Evolutionary conservation across 257 asterid species (phyloP), one percentile per base, ranked within the genome.

Genomic region (Orobanche coerulescens): DNA sequence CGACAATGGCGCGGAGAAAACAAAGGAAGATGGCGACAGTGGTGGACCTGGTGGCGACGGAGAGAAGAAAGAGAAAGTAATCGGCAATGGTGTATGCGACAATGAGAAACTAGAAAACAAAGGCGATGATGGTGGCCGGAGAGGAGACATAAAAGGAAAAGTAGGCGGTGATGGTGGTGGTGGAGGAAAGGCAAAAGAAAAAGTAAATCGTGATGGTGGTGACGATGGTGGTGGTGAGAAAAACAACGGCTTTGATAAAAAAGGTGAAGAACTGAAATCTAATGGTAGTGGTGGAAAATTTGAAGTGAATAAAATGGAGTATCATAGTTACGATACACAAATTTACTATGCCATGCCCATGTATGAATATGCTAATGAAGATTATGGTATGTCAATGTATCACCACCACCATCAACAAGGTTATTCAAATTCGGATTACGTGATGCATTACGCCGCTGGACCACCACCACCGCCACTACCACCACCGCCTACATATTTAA

Each of bases 401-500:
- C 66, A 66, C 31, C 54, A 63, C 34, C 57, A 71, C 19, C 66
- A 66, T 40, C 54, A 63, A 33, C 57, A 68, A 5, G 39, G 60
- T 46, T 16, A 52, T 59, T 23, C 58, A 3, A 50, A 28, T 48
- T 57, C 46, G 37, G 75, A 69, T 7, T 33, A 81, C 50, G 74
- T 30, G 40, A 50, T 60, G 23, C 92, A 74, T 1, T 69, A 82
- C 22, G 46, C 65, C 4, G 69, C 62, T 0, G 88, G 80, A 4
- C 94, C 96, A 0, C 85, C 84, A 0, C 77, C 85, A 0, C 85
- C 85, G 4, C 94, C 96, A 0, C 85, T 83, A 0, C 77, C 85
- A 0, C 85, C 85, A 4, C 76, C 78, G 0, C 80, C 82, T 0
- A 65, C 77, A 0, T 73, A 67, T 28, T 9, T 73, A 23, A 53